Conservation (phyloP, 1,284 basidiomycete genomes). For the Crucibulum cyathiforme region DNA sequence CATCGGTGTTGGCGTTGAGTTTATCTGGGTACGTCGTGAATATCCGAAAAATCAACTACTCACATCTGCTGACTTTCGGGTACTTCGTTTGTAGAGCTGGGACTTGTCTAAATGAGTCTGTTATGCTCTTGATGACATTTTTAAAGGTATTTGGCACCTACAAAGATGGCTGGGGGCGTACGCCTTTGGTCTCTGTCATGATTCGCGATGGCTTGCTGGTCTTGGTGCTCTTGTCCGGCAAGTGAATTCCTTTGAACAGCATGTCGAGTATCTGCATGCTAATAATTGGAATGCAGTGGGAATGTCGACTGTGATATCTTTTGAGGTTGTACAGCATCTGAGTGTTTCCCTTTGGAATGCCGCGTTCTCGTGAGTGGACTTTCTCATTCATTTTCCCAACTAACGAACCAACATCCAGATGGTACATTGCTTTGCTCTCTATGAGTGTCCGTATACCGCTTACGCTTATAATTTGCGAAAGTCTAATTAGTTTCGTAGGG, state of each 20-base stretch:
- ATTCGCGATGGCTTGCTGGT: slow-evolving; percentile 7
- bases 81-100: background rate
- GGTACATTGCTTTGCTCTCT: slow-evolving; percentile 18
- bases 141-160: slow-evolving; percentile 6
- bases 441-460: slow-evolving; percentile 9
- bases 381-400: background rate
- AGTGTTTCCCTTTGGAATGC: slow-evolving; percentile 4
- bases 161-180: slow-evolving; percentile 9
- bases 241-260: background rate
- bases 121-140: slow-evolving; percentile 14
- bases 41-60: background rate
- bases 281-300: slow-evolving; percentile 6
- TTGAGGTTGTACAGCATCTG: slow-evolving; percentile 10
- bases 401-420: slow-evolving; percentile 2
- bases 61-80: background rate
- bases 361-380: slow-evolving; percentile 1
- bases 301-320: slow-evolving; percentile 2
- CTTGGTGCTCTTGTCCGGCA: slow-evolving; percentile 6
- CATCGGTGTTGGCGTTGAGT: background rate
- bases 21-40: background rate
- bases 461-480: background rate
- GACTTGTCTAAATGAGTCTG: slow-evolving; percentile 7
- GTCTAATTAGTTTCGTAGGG: slow-evolving; percentile 4
- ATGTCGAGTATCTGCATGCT: background rate
- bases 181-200: slow-evolving; percentile 5